A percentile compares a stretch with the other conserved stretches of the same genome.
Evolutionary conservation across 495 filamentous ascomycete genomes (phyloP).

Genomic region (Opeltia flavorubescens): DNA sequence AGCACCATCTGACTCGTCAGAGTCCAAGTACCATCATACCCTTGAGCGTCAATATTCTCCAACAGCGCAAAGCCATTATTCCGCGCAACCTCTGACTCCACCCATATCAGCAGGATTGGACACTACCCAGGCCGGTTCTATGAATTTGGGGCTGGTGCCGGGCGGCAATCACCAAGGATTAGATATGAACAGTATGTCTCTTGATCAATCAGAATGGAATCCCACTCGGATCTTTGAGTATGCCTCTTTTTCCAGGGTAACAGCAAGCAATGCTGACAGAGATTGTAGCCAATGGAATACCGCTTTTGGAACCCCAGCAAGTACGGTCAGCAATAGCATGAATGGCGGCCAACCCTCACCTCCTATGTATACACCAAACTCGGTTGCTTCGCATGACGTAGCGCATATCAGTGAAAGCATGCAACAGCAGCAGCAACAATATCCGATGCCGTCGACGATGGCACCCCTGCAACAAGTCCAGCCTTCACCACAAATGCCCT

Average conservation of each 20-base stretch:
- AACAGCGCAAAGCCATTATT: conserved; percentile 22
- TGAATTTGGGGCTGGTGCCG: conserved; percentile 61
- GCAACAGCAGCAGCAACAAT: conserved; percentile 16
- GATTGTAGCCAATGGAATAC: conserved; percentile 73
- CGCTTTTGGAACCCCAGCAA: conserved; percentile 59
- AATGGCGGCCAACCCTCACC: conserved; percentile 24
- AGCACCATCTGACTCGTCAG: conserved; percentile 48
- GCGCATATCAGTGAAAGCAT: conserved; percentile 24
- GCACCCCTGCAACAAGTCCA: conserved; percentile 26
- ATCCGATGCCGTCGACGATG: conserved; percentile 8
- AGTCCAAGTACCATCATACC: conserved; percentile 24
- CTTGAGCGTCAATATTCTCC: conserved; percentile 10
- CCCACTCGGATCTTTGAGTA: conserved; percentile 89
- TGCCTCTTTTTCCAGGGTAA: conserved; percentile 23
- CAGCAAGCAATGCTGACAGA: conserved; percentile 17
- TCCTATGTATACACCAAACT: conserved; percentile 26
- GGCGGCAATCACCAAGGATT: conserved; percentile 30
- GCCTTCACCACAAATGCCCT: conserved; percentile 32
- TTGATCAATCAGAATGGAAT: conserved; percentile 72
- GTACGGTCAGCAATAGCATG: conserved; percentile 2
- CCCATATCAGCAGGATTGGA: conserved; percentile 63
- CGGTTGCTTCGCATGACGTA: conserved; percentile 24
- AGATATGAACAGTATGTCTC: conserved; percentile 28
- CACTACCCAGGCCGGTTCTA: conserved; percentile 69
- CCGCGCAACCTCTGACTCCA: conserved; percentile 64